Conservation (phyloP, 1,139 yeast species). For the Candida dubliniensis region DNA sequence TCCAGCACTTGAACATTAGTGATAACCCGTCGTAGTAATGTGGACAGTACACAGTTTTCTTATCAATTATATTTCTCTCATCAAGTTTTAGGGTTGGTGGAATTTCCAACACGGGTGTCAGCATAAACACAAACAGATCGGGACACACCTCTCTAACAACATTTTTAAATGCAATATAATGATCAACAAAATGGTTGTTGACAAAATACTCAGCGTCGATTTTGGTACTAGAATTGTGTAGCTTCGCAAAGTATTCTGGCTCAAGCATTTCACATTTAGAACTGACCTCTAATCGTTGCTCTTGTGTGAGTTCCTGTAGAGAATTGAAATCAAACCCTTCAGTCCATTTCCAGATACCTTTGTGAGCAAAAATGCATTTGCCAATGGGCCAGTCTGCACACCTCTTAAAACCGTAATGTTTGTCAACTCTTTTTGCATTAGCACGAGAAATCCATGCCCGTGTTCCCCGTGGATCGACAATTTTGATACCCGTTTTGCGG, state of each 20-base stretch:
- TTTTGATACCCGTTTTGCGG: conserved; percentile 52
- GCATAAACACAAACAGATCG: conserved; percentile 61
- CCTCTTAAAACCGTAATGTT: conserved; percentile 69
- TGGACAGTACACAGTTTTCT: conserved; percentile 71
- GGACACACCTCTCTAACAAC: conserved; percentile 48
- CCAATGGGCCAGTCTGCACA: conserved; percentile 66
- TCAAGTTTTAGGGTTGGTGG: conserved; percentile 71
- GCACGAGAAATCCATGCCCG: conserved; percentile 65
- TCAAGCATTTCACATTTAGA: conserved; percentile 25
- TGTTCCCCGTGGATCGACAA: conserved; percentile 66
- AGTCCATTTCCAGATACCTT: conserved; percentile 68
- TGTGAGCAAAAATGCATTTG: conserved; percentile 74
- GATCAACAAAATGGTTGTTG: conserved; percentile 61
- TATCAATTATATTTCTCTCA: conserved; percentile 51
- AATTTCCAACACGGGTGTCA: conserved; percentile 77
- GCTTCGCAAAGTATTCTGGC: conserved; percentile 36
- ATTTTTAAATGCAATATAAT: conserved; percentile 50
- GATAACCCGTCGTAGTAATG: conserved; percentile 95
- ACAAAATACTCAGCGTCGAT: conserved; percentile 62
- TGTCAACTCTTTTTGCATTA: conserved; percentile 45
- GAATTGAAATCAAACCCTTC: conserved; percentile 24
- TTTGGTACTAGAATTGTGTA: conserved; percentile 22
- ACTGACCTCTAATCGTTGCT: conserved; percentile 39
- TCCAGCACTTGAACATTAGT: conserved; percentile 85
- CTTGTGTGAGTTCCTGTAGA: conserved; percentile 20